phyloP scores from a whole-genome alignment of 78 protist species.

The Anaeramoeba flamelloides region DNA sequence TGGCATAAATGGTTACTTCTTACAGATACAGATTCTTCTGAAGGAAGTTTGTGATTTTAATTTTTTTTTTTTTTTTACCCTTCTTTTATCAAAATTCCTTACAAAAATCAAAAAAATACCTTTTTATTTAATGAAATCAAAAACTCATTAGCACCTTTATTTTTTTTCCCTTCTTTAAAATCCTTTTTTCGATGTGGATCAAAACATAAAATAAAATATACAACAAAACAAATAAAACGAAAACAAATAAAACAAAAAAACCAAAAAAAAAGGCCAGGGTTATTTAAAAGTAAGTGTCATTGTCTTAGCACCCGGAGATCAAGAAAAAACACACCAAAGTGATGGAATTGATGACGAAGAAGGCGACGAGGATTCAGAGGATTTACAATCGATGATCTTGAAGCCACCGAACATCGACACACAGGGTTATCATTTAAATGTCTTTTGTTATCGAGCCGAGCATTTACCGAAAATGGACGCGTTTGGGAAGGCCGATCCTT shows the following conservation, averaged over 20 bases:
- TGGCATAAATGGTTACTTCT: slow-evolving; percentile 14
- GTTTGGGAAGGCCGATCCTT: slow-evolving; percentile 20
- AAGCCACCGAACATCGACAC: slow-evolving; percentile 13
- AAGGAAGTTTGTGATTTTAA: too few species aligned
- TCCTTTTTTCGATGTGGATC: too few species aligned
- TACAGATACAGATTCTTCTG: not conserved
- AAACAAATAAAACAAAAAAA: too few species aligned
- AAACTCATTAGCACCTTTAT: too few species aligned
- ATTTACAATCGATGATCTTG: slow-evolving; percentile 2
- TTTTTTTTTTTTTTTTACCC: too few species aligned
- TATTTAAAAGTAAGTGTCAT: slow-evolving; percentile 10
- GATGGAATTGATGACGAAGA: not conserved
- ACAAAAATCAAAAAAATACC: too few species aligned
- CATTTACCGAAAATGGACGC: slow-evolving; percentile 20
- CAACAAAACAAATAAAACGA: too few species aligned
- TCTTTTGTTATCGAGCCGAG: slow-evolving; percentile 6
- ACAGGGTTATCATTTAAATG: not conserved
- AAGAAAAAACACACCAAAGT: slow-evolving; percentile 1
- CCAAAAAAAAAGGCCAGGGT: slow-evolving; percentile 5
- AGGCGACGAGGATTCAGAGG: slow-evolving; percentile 9
- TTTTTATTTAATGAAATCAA: too few species aligned
- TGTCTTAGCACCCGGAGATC: slow-evolving; percentile 15
- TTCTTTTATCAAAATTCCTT: too few species aligned
- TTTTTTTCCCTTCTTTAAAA: too few species aligned
- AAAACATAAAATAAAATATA: too few species aligned